Evolutionary conservation across 768 basidiomycete species (phyloP).

Genomic region (Leccinum longicurvipes): DNA sequence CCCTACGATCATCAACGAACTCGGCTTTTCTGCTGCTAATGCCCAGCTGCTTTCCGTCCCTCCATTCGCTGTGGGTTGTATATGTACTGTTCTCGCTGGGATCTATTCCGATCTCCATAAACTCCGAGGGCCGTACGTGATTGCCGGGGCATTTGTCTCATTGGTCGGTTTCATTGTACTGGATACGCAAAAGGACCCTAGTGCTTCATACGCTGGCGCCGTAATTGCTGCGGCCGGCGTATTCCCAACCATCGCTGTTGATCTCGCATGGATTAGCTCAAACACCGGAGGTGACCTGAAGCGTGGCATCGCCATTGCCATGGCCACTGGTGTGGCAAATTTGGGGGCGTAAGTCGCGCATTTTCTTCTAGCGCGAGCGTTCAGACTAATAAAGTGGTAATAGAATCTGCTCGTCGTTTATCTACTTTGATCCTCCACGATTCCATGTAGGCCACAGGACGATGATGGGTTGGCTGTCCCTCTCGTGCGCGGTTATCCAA

Average conservation of each 20-base stretch:
- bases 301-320: constrained; percentile 48
- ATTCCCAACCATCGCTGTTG: constrained; percentile 47
- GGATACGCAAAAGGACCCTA: constrained; percentile 31
- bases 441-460: constrained; percentile 39
- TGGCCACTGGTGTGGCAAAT: constrained; percentile 43
- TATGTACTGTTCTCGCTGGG: constrained; percentile 41
- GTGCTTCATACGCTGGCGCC: constrained; percentile 41
- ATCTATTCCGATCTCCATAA: constrained; percentile 40
- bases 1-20: constrained; percentile 46
- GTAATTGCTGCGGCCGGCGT: constrained; percentile 51
- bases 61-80: constrained; percentile 45
- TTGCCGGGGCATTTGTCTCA: constrained; percentile 39
- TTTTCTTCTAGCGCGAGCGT: constrained; percentile 6
- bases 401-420: constrained; percentile 41
- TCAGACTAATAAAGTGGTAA: neutral
- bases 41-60: constrained; percentile 51
- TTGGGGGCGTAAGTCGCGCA: constrained; percentile 42
- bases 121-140: constrained; percentile 49
- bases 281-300: constrained; percentile 56
- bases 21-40: constrained; percentile 49
- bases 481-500: constrained; percentile 32
- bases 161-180: constrained; percentile 53
- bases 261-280: constrained; percentile 52
- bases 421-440: constrained; percentile 38
- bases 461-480: constrained; percentile 33